phyloP scores from a whole-genome alignment of 495 filamentous ascomycete genomes.

The Trichoderma parareesei region DNA sequence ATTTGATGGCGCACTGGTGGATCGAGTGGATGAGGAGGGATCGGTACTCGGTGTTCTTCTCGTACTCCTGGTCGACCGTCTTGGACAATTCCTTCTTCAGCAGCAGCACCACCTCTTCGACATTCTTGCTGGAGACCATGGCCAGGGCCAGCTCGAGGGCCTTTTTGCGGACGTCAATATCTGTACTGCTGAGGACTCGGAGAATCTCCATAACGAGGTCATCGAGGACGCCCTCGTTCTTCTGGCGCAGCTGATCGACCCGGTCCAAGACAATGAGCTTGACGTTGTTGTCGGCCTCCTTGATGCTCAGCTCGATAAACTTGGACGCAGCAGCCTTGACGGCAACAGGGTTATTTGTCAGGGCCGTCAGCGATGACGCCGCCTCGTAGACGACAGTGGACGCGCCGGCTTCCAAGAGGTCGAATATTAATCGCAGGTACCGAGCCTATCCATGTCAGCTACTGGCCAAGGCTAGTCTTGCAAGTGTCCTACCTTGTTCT shows the following conservation, averaged over 20 bases:
- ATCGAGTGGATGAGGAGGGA: slow-evolving; percentile 94
- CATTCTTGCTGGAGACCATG: slow-evolving; percentile 98
- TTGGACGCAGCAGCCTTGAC: slow-evolving; percentile 95
- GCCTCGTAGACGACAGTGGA: slow-evolving; percentile 97
- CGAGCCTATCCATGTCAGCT: slow-evolving; percentile 51
- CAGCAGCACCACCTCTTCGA: slow-evolving; percentile 92
- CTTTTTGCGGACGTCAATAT: slow-evolving; percentile 93
- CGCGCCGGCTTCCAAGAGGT: slow-evolving; percentile 85
- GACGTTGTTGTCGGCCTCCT: slow-evolving; percentile 97
- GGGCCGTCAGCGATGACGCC: slow-evolving; percentile 88
- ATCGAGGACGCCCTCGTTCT: slow-evolving; percentile 89
- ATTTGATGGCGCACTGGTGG: slow-evolving; percentile 96
- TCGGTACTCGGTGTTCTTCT: slow-evolving; percentile 97
- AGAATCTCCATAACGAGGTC: slow-evolving; percentile 98
- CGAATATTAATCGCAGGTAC: slow-evolving; percentile 92
- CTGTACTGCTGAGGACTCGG: slow-evolving; percentile 89
- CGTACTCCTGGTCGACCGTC: slow-evolving; percentile 97
- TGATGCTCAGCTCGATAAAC: slow-evolving; percentile 93
- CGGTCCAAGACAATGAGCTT: slow-evolving; percentile 96
- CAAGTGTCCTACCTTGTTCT: slow-evolving; percentile 66
- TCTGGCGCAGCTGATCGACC: slow-evolving; percentile 81
- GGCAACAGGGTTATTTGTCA: slow-evolving; percentile 94
- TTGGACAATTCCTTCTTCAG: slow-evolving; percentile 96
- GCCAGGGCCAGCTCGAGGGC: slow-evolving; percentile 86
- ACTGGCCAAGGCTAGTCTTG: not conserved